Evolutionary conservation across 140 eudicot species (phyloP).

Genomic region (Erigeron philadelphicus): DNA sequence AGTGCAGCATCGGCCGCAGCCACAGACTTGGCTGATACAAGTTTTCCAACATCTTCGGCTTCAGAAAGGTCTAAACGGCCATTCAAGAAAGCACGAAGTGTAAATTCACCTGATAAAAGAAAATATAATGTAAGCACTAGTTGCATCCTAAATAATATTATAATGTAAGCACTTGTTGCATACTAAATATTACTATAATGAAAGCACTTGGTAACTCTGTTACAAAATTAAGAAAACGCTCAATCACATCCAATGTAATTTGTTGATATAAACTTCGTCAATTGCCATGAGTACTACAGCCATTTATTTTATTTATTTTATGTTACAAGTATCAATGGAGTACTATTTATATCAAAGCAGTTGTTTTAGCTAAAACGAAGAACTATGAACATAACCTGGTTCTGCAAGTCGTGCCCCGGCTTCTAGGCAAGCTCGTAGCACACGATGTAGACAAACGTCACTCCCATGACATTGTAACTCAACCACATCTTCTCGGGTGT

Average conservation of each 20-base stretch:
- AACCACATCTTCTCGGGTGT: conserved; percentile 92
- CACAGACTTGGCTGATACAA: conserved; percentile 76
- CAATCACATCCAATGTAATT: background rate
- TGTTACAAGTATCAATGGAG: no score
- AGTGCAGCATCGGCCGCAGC: conserved; percentile 99
- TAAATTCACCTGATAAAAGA: conserved; percentile 77
- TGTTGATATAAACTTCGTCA: no score
- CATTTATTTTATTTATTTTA: no score
- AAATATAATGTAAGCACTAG: background rate
- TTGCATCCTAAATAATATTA: background rate
- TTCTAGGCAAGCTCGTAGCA: conserved; percentile 78
- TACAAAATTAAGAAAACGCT: no score
- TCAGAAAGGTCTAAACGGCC: conserved; percentile 97
- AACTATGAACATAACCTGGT: conserved; percentile 57
- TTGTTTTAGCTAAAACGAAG: background rate
- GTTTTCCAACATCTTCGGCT: conserved; percentile 88
- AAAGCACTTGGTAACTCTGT: no score
- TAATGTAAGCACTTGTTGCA: background rate
- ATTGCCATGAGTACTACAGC: no score
- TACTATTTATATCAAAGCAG: no score
- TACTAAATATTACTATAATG: no score
- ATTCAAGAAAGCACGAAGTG: conserved; percentile 92
- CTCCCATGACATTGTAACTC: conserved; percentile 97
- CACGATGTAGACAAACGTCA: conserved; percentile 88
- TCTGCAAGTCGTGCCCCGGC: conserved; percentile 99